Evolutionary conservation across 257 asterid species (phyloP).

Genomic region (Plectranthus barbatus): DNA sequence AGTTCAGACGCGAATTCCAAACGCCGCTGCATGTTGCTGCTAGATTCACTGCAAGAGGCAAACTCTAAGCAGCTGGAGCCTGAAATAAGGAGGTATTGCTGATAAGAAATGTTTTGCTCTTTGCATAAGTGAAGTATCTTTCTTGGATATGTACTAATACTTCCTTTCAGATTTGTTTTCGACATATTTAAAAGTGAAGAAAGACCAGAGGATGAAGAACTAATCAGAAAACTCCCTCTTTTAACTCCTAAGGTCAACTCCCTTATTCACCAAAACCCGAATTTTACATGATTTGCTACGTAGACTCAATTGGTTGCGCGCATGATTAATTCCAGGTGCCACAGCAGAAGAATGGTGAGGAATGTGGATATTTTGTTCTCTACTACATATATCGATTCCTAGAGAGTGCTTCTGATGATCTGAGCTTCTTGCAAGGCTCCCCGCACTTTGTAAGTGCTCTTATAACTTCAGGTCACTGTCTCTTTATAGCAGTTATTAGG

Average conservation of each 20-base stretch:
- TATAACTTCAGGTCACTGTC: background rate
- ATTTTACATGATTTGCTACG: background rate
- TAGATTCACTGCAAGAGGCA: conserved; percentile 46
- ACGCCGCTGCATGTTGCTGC: conserved; percentile 58
- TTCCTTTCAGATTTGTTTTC: conserved; percentile 34
- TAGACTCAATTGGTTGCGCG: background rate
- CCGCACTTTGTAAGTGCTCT: conserved; percentile 61
- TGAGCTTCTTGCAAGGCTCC: conserved; percentile 39
- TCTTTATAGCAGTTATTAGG: background rate
- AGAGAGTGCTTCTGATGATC: conserved; percentile 37
- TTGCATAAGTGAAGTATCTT: background rate
- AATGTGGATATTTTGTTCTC: conserved; percentile 55
- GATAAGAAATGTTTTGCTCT: background rate
- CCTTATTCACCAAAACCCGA: conserved; percentile 1
- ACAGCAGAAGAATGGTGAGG: conserved; percentile 42
- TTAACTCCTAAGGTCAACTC: conserved; percentile 45
- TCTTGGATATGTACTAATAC: background rate
- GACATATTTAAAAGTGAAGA: conserved; percentile 33
- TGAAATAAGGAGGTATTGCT: conserved; percentile 43
- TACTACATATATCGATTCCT: conserved; percentile 40
- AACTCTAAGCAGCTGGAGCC: conserved; percentile 40
- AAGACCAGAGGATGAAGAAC: conserved; percentile 24
- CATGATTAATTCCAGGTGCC: conserved; percentile 59
- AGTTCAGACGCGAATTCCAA: conserved; percentile 17
- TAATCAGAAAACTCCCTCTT: conserved; percentile 36